phyloP scores from a whole-genome alignment of 1,139 yeast species.

The Saccharomyces hybrid region DNA sequence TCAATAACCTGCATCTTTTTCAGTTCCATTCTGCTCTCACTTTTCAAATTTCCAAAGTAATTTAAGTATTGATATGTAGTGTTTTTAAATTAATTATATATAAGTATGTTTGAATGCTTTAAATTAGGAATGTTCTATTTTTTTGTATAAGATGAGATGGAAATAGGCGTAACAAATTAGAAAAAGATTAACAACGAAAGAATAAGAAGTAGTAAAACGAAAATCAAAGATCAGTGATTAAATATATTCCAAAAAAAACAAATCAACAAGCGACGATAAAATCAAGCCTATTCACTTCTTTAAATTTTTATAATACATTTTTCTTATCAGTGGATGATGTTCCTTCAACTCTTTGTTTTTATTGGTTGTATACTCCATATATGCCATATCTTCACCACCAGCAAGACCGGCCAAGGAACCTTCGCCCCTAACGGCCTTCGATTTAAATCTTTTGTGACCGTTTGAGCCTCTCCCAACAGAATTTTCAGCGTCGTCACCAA shows the following conservation, averaged over 20 bases:
- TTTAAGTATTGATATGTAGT: neutral
- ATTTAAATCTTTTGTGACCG: slow-evolving; percentile 34
- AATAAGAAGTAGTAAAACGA: neutral
- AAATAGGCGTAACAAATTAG: neutral
- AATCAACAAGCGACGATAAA: neutral
- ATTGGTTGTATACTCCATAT: slow-evolving; percentile 81
- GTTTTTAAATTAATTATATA: neutral
- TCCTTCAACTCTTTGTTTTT: slow-evolving; percentile 79
- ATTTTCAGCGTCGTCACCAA: slow-evolving; percentile 93
- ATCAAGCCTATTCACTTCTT: slow-evolving; percentile 28
- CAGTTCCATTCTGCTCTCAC: neutral
- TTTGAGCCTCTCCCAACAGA: slow-evolving; percentile 59
- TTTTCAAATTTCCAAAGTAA: neutral
- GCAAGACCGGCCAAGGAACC: slow-evolving; percentile 94
- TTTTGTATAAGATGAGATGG: neutral
- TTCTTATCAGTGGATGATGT: slow-evolving; percentile 72
- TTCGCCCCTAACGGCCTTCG: slow-evolving; percentile 65
- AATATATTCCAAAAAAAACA: slow-evolving; percentile 33
- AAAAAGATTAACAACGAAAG: neutral
- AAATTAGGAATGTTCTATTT: neutral
- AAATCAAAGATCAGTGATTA: slow-evolving; percentile 15
- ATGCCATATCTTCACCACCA: slow-evolving; percentile 99
- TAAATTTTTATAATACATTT: slow-evolving; percentile 63
- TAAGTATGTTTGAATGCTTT: neutral
- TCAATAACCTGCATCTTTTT: neutral